These are phyloP conservation scores for Linum tenue DNA, from an alignment of 345 rosid genomes.

Conservation along the genomic window DNA sequence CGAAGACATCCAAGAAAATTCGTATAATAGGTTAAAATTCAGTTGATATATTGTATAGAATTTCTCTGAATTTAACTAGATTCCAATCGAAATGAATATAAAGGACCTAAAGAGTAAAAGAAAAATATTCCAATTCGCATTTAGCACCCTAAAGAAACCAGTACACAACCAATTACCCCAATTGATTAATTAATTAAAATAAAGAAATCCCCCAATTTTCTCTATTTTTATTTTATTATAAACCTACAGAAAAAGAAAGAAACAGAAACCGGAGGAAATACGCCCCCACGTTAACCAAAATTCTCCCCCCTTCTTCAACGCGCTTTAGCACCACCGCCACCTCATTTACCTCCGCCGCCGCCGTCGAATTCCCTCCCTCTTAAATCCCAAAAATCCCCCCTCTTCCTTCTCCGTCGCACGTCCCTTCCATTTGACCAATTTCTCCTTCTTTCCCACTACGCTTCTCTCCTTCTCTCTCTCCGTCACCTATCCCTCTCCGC, in stretches of 20 bases:
- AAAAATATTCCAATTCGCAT: no score
- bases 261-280: neutral
- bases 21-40: no score
- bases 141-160: no score
- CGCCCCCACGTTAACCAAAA: neutral
- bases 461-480: neutral
- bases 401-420: neutral
- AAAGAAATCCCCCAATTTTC: no score
- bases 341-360: neutral
- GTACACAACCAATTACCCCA: no score
- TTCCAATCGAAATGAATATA: no score
- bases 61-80: no score
- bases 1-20: no score
- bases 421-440: neutral
- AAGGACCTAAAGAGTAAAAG: no score
- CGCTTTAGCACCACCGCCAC: constrained; percentile 3
- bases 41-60: no score
- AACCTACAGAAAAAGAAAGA: neutral
- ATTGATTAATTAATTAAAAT: no score
- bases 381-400: neutral
- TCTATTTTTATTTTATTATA: no score
- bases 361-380: neutral
- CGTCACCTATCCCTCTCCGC: neutral
- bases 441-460: neutral
- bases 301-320: neutral